Percentiles rank a stretch among this genome's conserved stretches.
These are phyloP conservation scores for Pezicula carpinea DNA, from an alignment of 2,329 filamentous ascomycete genomes.

Conservation along the genomic window DNA sequence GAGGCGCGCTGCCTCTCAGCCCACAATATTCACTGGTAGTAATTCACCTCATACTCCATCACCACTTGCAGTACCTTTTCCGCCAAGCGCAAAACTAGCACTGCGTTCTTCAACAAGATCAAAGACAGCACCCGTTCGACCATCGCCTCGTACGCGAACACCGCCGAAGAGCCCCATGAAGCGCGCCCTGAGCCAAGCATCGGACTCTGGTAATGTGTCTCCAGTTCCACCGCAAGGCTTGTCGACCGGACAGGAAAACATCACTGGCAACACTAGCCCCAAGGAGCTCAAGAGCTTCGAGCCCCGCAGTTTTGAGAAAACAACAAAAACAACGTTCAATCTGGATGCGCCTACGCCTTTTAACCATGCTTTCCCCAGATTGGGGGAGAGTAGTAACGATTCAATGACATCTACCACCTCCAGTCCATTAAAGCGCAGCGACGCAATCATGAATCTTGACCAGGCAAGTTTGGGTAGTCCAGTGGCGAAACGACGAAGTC, in stretches of 20 bases:
- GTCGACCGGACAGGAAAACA: conserved; percentile 38
- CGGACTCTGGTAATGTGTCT: conserved; percentile 66
- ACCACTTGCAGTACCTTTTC: conserved; percentile 59
- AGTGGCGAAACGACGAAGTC: conserved; percentile 83
- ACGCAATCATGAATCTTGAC: conserved; percentile 84
- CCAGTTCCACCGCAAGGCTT: conserved; percentile 28
- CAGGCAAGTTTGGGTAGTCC: conserved; percentile 75
- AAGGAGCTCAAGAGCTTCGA: conserved; percentile 33
- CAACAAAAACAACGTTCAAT: conserved; percentile 39
- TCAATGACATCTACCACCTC: conserved; percentile 51
- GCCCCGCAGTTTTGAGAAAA: conserved; percentile 38
- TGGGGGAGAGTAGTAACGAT: conserved; percentile 40
- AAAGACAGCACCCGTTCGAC: conserved; percentile 50
- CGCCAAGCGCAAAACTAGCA: conserved; percentile 62
- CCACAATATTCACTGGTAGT: conserved; percentile 35
- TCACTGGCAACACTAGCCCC: conserved; percentile 32
- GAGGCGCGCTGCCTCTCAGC: conserved; percentile 42
- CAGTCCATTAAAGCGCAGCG: conserved; percentile 87
- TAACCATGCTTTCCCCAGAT: conserved; percentile 44
- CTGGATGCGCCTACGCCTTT: conserved; percentile 52
- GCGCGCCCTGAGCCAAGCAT: conserved; percentile 62
- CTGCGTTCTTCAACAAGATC: conserved; percentile 58
- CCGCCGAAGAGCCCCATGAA: conserved; percentile 80
- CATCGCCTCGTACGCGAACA: conserved; percentile 57
- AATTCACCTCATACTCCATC: conserved; percentile 39